These are phyloP conservation scores for Trichoderma lentiforme DNA, from an alignment of 2,329 filamentous ascomycete genomes.

Conservation along the genomic window DNA sequence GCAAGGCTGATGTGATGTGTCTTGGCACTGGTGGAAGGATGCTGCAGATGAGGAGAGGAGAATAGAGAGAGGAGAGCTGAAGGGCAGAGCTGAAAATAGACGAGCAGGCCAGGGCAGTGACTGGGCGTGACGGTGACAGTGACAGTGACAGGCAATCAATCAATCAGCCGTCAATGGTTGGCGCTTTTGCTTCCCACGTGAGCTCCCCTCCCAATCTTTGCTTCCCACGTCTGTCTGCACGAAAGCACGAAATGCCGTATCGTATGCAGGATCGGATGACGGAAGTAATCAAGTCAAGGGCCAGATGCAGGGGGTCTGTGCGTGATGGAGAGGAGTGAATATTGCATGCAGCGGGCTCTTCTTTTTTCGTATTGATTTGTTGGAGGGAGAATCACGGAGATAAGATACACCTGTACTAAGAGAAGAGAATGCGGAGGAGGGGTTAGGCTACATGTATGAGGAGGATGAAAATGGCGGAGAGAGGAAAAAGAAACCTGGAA, in stretches of 20 bases:
- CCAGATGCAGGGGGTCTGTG: background rate
- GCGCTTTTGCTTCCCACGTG: background rate
- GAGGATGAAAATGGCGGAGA: background rate
- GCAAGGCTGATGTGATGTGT: background rate
- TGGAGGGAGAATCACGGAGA: background rate
- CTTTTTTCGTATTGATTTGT: background rate
- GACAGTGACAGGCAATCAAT: background rate
- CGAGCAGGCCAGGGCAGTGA: background rate
- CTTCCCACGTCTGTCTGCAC: background rate
- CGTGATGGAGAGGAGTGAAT: background rate
- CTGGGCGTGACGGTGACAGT: background rate
- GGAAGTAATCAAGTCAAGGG: background rate
- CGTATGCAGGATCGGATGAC: background rate
- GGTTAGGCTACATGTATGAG: background rate
- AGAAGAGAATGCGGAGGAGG: background rate
- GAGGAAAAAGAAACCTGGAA: background rate
- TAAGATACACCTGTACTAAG: background rate
- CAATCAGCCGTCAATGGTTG: background rate
- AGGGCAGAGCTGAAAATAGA: background rate
- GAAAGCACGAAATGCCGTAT: background rate
- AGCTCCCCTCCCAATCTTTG: background rate
- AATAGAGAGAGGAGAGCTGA: background rate
- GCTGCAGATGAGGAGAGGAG: background rate
- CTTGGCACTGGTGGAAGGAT: background rate
- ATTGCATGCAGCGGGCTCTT: background rate